phyloP scores from a whole-genome alignment of 805 yeast species.

The Candida odintsovae region DNA sequence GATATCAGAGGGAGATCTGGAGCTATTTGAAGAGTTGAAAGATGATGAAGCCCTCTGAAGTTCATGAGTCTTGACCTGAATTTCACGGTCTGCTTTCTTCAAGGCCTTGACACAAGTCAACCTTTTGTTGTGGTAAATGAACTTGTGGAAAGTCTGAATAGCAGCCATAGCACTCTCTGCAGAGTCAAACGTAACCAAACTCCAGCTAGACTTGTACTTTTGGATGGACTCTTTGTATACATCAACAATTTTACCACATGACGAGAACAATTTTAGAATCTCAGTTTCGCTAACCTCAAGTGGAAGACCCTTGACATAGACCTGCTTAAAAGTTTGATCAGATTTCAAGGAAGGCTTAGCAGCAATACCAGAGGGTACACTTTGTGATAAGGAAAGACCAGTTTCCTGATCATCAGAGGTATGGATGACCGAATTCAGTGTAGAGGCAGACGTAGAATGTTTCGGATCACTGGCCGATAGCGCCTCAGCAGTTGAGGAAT shows the following conservation, averaged over 20 bases:
- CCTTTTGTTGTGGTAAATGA: constrained; percentile 22
- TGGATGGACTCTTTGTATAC: constrained; percentile 44
- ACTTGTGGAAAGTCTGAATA: constrained; percentile 27
- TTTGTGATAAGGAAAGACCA: background rate
- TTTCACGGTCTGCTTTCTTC: constrained; percentile 17
- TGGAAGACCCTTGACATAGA: constrained; percentile 48
- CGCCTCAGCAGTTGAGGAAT: background rate
- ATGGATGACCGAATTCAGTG: constrained; percentile 2
- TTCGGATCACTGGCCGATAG: background rate
- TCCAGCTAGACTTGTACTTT: constrained; percentile 32
- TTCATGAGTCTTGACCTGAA: constrained; percentile 1
- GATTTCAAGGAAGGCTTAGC: background rate
- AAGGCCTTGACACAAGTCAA: constrained; percentile 27
- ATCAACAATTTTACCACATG: constrained; percentile 45
- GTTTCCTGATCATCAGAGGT: background rate
- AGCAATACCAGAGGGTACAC: background rate
- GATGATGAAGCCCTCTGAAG: background rate
- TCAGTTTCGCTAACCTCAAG: constrained; percentile 31
- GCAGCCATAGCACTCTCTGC: constrained; percentile 43
- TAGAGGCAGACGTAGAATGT: constrained; percentile 1
- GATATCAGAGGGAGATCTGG: background rate
- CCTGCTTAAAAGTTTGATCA: constrained; percentile 12
- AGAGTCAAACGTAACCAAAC: constrained; percentile 41
- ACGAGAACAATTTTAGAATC: constrained; percentile 37
- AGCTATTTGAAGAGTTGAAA: background rate